These are phyloP conservation scores for Paramecium caudatum DNA, from an alignment of 73 alveolate species.

Conservation along the genomic window DNA sequence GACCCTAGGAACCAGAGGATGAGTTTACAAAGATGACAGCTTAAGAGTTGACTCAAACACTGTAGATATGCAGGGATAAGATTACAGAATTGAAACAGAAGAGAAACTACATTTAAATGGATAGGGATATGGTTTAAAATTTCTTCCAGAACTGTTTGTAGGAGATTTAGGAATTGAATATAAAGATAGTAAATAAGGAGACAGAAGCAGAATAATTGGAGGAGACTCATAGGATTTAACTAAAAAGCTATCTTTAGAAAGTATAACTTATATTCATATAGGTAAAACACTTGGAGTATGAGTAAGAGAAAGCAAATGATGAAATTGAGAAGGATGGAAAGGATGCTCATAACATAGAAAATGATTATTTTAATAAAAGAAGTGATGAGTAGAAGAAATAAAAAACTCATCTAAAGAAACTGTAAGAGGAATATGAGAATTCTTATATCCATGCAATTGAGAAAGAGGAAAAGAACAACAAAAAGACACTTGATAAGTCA, in stretches of 20 bases:
- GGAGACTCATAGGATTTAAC: constrained; percentile 90
- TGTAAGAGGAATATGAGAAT: constrained; percentile 83
- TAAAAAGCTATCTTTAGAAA: constrained; percentile 93
- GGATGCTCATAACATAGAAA: constrained; percentile 87
- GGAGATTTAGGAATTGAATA: constrained; percentile 86
- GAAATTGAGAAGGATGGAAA: constrained; percentile 88
- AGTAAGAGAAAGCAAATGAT: constrained; percentile 86
- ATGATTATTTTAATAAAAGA: constrained; percentile 83
- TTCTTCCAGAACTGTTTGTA: constrained; percentile 89
- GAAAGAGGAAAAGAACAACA: constrained; percentile 82
- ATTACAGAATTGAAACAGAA: constrained; percentile 86
- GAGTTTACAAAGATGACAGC: constrained; percentile 80
- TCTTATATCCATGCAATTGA: constrained; percentile 86
- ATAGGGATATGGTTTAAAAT: constrained; percentile 94
- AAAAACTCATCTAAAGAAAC: constrained; percentile 88
- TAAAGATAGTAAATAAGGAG: constrained; percentile 87
- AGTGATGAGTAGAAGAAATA: constrained; percentile 88
- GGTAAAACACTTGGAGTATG: constrained; percentile 96
- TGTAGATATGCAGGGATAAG: constrained; percentile 78
- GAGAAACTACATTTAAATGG: constrained; percentile 93
- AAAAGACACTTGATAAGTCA: constrained; percentile 78
- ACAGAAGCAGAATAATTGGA: constrained; percentile 89
- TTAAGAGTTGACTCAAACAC: constrained; percentile 17
- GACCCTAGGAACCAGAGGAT: constrained; percentile 84
- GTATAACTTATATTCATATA: constrained; percentile 59